Evolutionary conservation across 805 yeast genomes (phyloP), one percentile per base, ranked within the genome.

Genomic region (Candida ortonii): DNA sequence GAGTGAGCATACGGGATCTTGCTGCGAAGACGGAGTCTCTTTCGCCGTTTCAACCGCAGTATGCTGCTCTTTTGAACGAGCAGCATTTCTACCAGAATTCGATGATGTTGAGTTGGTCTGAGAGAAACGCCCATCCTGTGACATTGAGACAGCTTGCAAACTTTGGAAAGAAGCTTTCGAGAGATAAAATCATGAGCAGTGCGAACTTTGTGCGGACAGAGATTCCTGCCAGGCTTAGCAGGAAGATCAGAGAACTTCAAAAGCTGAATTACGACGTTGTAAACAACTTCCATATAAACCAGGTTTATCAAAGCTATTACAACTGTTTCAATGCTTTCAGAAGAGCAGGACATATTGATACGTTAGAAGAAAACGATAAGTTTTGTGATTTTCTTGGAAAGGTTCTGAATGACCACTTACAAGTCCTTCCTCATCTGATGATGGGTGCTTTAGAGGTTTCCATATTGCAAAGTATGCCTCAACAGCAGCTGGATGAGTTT

Each of bases 391-490:
- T 77, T 34, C 63, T 89, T 36, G 69, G 74, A 17, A 66, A 71
- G 20, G 72, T 88, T 43, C 64, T 90, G 46, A 87, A 82, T 57
- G 84, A 80, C 50, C 96, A 90, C 61, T 70, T 87, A 30, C 65
- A 82, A 35, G 84, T 87, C 43, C 67, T 90, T 40, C 93, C 97
- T 1, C 90, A 89, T 56, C 66, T 89, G 40, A 83, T 90, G 69
- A 84, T 88, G 88, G 97, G 97, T 2, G 87, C 95, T 1, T 64
- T 88, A 29, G 97, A 90, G 50, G 80, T 80, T 43, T 75, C 84
- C 10, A 76, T 81, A 22, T 54, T 81, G 30, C 59, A 68, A 33
- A 62, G 65, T 24, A 70, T 83, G 50, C 80, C 87, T 3, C 79
- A 76, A 38, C 60, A 66, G 2, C 65, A 79, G 28, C 61, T 90